These are phyloP conservation scores for Botrytis medusae DNA, from an alignment of 2,329 filamentous ascomycete genomes.

Conservation along the genomic window DNA sequence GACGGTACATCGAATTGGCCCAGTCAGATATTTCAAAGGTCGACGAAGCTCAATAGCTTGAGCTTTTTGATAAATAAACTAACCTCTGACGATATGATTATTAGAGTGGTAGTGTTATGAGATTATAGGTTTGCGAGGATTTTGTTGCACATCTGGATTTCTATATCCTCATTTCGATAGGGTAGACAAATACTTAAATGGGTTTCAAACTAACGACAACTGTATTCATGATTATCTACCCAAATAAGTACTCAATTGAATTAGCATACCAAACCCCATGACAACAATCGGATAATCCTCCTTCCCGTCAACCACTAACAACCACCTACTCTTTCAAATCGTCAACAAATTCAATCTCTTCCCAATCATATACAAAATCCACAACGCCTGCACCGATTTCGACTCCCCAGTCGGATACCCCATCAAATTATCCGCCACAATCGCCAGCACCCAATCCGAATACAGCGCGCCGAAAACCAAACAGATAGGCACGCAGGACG, in stretches of 20 bases:
- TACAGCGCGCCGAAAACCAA: not conserved
- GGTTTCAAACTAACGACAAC: not conserved
- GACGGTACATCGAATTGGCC: not conserved
- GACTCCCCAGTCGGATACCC: not conserved
- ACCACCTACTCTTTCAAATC: not conserved
- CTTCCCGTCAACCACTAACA: not conserved
- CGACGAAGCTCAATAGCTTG: not conserved
- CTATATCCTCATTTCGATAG: no score
- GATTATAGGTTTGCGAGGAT: not conserved
- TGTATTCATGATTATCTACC: not conserved
- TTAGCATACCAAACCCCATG: not conserved
- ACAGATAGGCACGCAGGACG: not conserved
- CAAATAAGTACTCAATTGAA: not conserved
- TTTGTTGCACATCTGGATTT: no score
- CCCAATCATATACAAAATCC: not conserved
- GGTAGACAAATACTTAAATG: no score
- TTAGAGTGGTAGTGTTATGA: not conserved
- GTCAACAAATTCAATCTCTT: slow-evolving; percentile 1
- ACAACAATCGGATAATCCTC: not conserved
- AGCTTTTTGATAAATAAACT: not conserved
- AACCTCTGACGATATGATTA: not conserved
- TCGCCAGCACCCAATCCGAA: not conserved
- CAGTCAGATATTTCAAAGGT: not conserved
- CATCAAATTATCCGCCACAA: not conserved
- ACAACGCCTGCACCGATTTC: not conserved